Percentiles rank a stretch among this genome's conserved stretches.
phyloP scores from a whole-genome alignment of 1,284 basidiomycete genomes.

The Rhodotorula glutinis region DNA sequence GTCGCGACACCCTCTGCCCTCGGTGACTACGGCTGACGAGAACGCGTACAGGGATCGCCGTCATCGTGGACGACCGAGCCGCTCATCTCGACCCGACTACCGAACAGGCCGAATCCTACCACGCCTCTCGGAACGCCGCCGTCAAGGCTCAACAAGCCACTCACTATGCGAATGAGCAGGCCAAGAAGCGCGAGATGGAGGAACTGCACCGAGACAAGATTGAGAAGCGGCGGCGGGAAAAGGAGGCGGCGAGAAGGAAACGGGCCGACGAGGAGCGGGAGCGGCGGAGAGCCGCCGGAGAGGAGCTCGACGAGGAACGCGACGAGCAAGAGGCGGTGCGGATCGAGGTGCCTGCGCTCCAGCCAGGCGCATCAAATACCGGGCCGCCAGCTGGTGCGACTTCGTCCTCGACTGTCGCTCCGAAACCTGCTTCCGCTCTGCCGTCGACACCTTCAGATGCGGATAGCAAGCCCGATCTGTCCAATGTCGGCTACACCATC shows the following conservation, averaged over 20 bases:
- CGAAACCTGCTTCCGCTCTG: conserved; percentile 36
- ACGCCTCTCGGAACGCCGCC: conserved; percentile 51
- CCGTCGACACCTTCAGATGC: neutral
- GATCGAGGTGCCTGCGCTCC: conserved; percentile 39
- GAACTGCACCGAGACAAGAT: conserved; percentile 49
- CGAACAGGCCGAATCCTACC: conserved; percentile 40
- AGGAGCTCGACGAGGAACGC: conserved; percentile 48
- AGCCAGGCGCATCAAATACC: conserved; percentile 20
- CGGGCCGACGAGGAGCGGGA: conserved; percentile 48
- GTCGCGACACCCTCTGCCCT: conserved; percentile 30
- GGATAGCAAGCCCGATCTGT: conserved; percentile 12
- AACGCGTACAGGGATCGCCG: conserved; percentile 60
- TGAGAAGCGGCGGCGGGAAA: conserved; percentile 56
- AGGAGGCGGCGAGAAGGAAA: conserved; percentile 48
- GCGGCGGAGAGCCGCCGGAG: neutral
- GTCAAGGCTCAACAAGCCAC: conserved; percentile 56
- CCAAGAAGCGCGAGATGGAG: conserved; percentile 48
- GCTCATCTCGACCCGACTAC: conserved; percentile 62
- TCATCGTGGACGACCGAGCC: conserved; percentile 68
- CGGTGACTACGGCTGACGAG: neutral
- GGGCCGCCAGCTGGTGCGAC: neutral
- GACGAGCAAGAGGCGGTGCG: conserved; percentile 42
- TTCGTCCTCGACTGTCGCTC: neutral
- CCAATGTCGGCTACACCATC: conserved; percentile 42
- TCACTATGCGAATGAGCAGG: conserved; percentile 50